A percentile compares a stretch with the other conserved stretches of the same genome.
phyloP scores from a whole-genome alignment of 2,329 filamentous ascomycete genomes.

The Clonostachys chloroleuca region DNA sequence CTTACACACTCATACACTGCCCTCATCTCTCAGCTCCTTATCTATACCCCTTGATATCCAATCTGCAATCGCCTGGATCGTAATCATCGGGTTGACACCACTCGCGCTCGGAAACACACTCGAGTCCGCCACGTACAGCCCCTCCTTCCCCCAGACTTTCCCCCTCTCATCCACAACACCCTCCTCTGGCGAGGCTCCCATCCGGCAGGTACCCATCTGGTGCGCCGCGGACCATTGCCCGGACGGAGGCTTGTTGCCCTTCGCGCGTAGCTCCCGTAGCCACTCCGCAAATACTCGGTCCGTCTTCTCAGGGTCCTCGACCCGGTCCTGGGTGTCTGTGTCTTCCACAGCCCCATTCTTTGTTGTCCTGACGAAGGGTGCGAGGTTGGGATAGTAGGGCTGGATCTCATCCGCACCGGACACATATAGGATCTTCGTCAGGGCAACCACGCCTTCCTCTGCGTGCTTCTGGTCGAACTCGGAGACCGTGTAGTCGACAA shows the following conservation, averaged over 20 bases:
- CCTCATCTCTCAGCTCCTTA: conserved; percentile 26
- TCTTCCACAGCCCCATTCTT: conserved; percentile 8
- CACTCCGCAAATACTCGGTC: conserved; percentile 59
- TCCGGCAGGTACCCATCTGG: conserved; percentile 76
- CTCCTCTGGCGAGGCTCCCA: conserved; percentile 49
- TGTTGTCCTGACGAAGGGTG: conserved; percentile 49
- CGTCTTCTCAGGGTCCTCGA: conserved; percentile 39
- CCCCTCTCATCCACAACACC: conserved; percentile 57
- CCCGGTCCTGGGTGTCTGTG: conserved; percentile 10
- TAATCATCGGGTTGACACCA: conserved; percentile 81
- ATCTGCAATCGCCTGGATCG: conserved; percentile 66
- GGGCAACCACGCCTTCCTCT: conserved; percentile 65
- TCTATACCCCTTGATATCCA: conserved; percentile 56
- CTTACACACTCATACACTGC: background rate
- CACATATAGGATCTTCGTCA: conserved; percentile 74
- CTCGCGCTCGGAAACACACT: conserved; percentile 73
- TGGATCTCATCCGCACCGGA: conserved; percentile 79
- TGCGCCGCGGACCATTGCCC: conserved; percentile 65
- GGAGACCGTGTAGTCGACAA: conserved; percentile 68
- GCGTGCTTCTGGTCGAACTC: conserved; percentile 68
- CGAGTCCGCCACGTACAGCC: conserved; percentile 67
- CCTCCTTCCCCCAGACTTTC: conserved; percentile 60
- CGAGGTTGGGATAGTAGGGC: conserved; percentile 55
- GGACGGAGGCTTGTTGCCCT: conserved; percentile 45
- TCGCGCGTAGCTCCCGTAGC: conserved; percentile 43